These are phyloP conservation scores for Calcarisporium arbuscula DNA, from an alignment of 2,329 filamentous ascomycete species.

Conservation along the genomic window DNA sequence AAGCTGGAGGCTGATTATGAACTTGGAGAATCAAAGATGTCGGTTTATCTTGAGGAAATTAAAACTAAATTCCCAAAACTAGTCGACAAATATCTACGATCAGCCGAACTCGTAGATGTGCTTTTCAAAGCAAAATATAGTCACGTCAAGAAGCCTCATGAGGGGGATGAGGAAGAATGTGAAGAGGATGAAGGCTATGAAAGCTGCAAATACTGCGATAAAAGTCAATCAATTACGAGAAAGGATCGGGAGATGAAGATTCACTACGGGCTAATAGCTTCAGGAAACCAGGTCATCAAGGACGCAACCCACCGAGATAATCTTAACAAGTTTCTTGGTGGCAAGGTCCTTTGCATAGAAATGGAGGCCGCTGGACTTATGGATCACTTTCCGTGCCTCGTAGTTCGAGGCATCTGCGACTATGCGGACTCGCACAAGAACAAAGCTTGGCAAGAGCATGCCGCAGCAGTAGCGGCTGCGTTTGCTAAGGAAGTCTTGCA, in stretches of 20 bases:
- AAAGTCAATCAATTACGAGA: not conserved
- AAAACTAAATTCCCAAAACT: not conserved
- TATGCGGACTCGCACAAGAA: slow-evolving; percentile 34
- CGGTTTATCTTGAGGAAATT: not conserved
- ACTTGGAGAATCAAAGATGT: not conserved
- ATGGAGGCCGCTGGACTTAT: slow-evolving; percentile 24
- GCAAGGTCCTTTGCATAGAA: slow-evolving; percentile 18
- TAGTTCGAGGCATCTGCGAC: slow-evolving; percentile 34
- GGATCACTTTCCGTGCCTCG: slow-evolving; percentile 24
- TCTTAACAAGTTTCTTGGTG: slow-evolving; percentile 12
- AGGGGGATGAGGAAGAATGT: not conserved
- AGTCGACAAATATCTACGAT: not conserved
- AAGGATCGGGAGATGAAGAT: not conserved
- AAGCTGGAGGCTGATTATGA: not conserved
- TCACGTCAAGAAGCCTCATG: not conserved
- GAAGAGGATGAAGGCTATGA: not conserved
- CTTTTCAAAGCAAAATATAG: not conserved
- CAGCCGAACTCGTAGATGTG: not conserved
- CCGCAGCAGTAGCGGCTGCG: slow-evolving; percentile 26
- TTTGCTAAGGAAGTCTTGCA: slow-evolving; percentile 17
- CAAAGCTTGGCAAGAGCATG: slow-evolving; percentile 29
- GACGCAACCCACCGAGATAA: slow-evolving; percentile 22
- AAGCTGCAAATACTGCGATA: not conserved
- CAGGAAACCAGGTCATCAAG: slow-evolving; percentile 30
- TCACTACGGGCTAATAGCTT: slow-evolving; percentile 21